Evolutionary conservation across 2,329 filamentous ascomycete genomes (phyloP).

Genomic region (Sphaceloma murrayae): DNA sequence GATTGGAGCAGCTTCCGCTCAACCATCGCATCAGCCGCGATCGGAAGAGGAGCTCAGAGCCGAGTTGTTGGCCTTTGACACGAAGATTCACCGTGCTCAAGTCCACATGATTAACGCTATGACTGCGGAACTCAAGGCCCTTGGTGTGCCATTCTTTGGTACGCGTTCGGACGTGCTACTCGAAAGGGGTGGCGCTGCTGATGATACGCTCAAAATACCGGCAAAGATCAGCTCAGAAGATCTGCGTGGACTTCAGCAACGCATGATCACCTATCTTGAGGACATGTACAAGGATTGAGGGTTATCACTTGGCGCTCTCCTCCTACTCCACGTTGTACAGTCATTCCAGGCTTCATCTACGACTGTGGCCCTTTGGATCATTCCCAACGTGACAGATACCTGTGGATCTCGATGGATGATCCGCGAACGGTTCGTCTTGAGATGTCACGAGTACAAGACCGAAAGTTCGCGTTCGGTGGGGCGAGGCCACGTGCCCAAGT

Average conservation of each 20-base stretch:
- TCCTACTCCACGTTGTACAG: too few relatives aligned
- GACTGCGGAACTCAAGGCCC: constrained; percentile 43
- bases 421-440: too few relatives aligned
- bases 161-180: constrained; percentile 36
- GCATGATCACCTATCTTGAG: constrained; percentile 32
- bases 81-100: constrained; percentile 53
- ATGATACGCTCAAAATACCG: too few relatives aligned
- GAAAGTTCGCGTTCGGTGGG: too few relatives aligned
- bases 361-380: too few relatives aligned
- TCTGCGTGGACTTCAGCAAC: constrained; percentile 27
- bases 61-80: constrained; percentile 51
- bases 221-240: constrained; percentile 27
- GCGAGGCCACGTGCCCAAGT: too few relatives aligned
- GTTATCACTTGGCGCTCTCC: too few relatives aligned
- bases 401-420: too few relatives aligned
- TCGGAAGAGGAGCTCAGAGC: constrained; percentile 40
- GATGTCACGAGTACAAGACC: too few relatives aligned
- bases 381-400: too few relatives aligned
- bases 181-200: constrained; percentile 22
- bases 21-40: constrained; percentile 3
- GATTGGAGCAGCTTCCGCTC: neutral
- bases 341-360: too few relatives aligned
- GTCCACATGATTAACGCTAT: constrained; percentile 51
- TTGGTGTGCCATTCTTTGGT: constrained; percentile 55
- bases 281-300: constrained; percentile 33